Evolutionary conservation across 2,329 filamentous ascomycete genomes (phyloP).

Genomic region (Balansia obtecta): DNA sequence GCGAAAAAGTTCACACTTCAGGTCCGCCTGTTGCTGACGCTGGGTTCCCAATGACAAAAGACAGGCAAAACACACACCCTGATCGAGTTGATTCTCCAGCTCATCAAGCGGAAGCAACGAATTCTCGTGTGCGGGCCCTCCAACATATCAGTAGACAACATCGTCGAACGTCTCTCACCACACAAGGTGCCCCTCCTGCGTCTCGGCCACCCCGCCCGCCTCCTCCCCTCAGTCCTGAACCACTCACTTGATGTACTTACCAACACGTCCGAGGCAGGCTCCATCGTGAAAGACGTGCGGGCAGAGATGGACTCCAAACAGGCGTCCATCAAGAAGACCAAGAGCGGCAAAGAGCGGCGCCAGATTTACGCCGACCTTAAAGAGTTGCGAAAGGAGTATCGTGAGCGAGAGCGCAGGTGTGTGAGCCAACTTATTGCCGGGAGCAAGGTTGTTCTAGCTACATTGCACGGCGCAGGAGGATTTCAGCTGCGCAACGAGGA

Average conservation of each 20-base stretch:
- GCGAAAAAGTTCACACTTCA: no score
- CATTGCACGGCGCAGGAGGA: constrained; percentile 82
- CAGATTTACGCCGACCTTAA: constrained; percentile 78
- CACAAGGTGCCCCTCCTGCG: constrained; percentile 80
- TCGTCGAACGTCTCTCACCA: constrained; percentile 79
- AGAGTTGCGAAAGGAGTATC: constrained; percentile 76
- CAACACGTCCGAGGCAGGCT: constrained; percentile 77
- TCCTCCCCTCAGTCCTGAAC: constrained; percentile 75
- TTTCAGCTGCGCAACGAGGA: constrained; percentile 65
- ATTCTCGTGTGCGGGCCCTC: constrained; percentile 92
- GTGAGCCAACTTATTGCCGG: constrained; percentile 61
- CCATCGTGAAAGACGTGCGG: constrained; percentile 80
- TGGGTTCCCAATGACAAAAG: constrained; percentile 19
- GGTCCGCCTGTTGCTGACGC: neutral
- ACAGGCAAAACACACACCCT: constrained; percentile 96
- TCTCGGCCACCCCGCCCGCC: constrained; percentile 81
- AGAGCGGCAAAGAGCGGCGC: constrained; percentile 64
- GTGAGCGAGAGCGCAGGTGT: constrained; percentile 71
- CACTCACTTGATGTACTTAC: constrained; percentile 89
- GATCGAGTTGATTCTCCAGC: constrained; percentile 88
- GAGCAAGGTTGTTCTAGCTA: constrained; percentile 83
- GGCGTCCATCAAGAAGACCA: constrained; percentile 75
- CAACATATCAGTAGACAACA: constrained; percentile 96
- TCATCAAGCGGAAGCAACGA: constrained; percentile 59
- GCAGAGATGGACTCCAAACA: constrained; percentile 91